A percentile compares a stretch with the other conserved stretches of the same genome.
Conservation (phyloP, 768 basidiomycete genomes). For the Gymnopilus dilepis region DNA sequence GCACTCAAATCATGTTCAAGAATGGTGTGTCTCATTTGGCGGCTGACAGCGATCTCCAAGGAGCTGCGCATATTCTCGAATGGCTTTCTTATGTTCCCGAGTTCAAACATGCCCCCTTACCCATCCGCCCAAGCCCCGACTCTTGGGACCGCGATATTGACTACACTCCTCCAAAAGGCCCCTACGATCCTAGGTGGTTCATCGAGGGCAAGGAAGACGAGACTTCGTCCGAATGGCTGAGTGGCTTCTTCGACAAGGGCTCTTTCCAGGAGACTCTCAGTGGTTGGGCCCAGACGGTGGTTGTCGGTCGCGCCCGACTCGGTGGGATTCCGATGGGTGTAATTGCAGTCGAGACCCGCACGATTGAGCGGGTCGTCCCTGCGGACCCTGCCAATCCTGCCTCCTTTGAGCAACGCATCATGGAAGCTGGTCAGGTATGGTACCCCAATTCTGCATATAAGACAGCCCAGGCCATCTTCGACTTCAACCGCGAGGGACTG, state of each 20-base stretch:
- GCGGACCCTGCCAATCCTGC: slow-evolving; percentile 97
- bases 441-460: slow-evolving; percentile 99
- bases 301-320: slow-evolving; percentile 93
- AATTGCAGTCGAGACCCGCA: slow-evolving; percentile 97
- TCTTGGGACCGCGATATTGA: slow-evolving; percentile 92
- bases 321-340: slow-evolving; percentile 98
- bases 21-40: slow-evolving; percentile 98
- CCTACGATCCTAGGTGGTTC: slow-evolving; percentile 98
- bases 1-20: slow-evolving; percentile 99
- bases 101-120: slow-evolving; percentile 77
- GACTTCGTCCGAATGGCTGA: slow-evolving; percentile 70
- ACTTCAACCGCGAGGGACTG: slow-evolving; percentile 96
- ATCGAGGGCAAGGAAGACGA: slow-evolving; percentile 95
- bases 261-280: slow-evolving; percentile 99
- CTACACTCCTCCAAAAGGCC: slow-evolving; percentile 90
- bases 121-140: slow-evolving; percentile 75
- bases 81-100: slow-evolving; percentile 96
- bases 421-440: slow-evolving; percentile 99
- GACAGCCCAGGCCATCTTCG: slow-evolving; percentile 98
- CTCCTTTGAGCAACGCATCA: slow-evolving; percentile 96
- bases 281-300: slow-evolving; percentile 99
- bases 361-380: slow-evolving; percentile 94
- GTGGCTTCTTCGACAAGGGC: slow-evolving; percentile 96
- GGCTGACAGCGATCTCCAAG: slow-evolving; percentile 93
- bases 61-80: slow-evolving; percentile 90